Conservation (phyloP, 2,329 filamentous ascomycete species). For the Colletotrichum eremochloae region DNA sequence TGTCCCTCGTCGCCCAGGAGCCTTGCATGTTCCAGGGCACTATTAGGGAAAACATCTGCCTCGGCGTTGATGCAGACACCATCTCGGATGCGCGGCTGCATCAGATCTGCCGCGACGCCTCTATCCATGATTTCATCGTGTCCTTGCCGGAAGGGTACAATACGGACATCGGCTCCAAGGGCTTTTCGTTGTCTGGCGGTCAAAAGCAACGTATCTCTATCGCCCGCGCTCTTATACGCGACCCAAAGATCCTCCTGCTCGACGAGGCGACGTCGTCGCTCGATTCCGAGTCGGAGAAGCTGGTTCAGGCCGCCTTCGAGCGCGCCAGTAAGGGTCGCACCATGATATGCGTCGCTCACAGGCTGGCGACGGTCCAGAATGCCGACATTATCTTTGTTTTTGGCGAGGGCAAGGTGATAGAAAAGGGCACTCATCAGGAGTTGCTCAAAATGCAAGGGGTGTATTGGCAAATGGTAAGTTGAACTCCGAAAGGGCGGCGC, state of each 20-base stretch:
- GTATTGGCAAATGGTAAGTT: slow-evolving; percentile 71
- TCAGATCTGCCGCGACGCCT: slow-evolving; percentile 70
- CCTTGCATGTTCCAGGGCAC: slow-evolving; percentile 77
- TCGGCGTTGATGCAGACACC: slow-evolving; percentile 70
- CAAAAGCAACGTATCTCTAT: slow-evolving; percentile 80
- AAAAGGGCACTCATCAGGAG: slow-evolving; percentile 66
- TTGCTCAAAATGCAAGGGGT: slow-evolving; percentile 64
- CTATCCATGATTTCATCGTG: slow-evolving; percentile 78
- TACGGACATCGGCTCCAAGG: slow-evolving; percentile 76
- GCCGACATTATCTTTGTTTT: slow-evolving; percentile 86
- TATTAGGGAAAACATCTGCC: slow-evolving; percentile 76
- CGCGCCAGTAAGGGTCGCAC: slow-evolving; percentile 70
- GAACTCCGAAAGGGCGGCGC: background rate
- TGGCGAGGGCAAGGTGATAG: slow-evolving; percentile 71
- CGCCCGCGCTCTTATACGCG: slow-evolving; percentile 75
- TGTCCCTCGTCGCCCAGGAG: slow-evolving; percentile 82
- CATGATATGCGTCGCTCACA: slow-evolving; percentile 82
- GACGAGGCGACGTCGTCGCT: slow-evolving; percentile 81
- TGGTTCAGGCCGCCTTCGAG: slow-evolving; percentile 77
- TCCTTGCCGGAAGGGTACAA: slow-evolving; percentile 77
- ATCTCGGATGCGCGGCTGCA: slow-evolving; percentile 66
- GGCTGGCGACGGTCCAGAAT: slow-evolving; percentile 82
- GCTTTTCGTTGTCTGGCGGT: slow-evolving; percentile 75
- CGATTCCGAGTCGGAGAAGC: slow-evolving; percentile 72
- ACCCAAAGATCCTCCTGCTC: slow-evolving; percentile 74